Evolutionary conservation across 257 asterid species (phyloP), one percentile per base, ranked within the genome.

Genomic region (Nicotiana undulata): DNA sequence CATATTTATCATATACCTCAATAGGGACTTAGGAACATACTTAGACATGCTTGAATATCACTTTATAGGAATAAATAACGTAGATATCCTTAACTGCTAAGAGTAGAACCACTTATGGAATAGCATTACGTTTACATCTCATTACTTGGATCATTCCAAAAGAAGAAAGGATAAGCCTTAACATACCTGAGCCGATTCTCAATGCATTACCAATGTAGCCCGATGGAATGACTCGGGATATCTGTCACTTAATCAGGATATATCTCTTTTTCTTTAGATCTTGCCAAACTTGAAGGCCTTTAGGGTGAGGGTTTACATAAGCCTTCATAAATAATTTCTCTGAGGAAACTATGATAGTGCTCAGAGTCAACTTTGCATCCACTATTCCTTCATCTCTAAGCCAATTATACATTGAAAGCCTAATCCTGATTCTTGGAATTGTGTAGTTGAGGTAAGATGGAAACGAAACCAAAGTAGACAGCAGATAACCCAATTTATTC

Each of bases 391-490:
- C 81, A 53, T 85, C 91, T 78, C 74, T 85, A 26, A 94, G 97
- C 98, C 98, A 94, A 78, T 83, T 75, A 81, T 94, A 89, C 86
- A 86, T 87, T 24, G 82, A 80, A 81, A 91, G 87, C 81, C 95
- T 84, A 81, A 86, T 88, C 67, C 82, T 88, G 87, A 88, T 86
- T 84, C 97, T 87, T 64, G 84, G 75, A 28, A 83, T 81, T 44
- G 89, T 89, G 81, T 90, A 91, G 56, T 86, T 70, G 58, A 91
- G 6, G 79, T 55, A 80, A 24, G 89, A 80, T 10, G 98, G 97
- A 77, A 85, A 85, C 58, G 76, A 10, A 79, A 84, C 63, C 84
- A 93, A 67, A 81, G 83, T 85, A 53, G 95, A 80, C 67, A 89
- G 28, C 3, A 81, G 85, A 83, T 83, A 86, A 44, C 94, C 93